Conservation (phyloP, 352 stramenopile species). For the Pythium periplocum region DNA sequence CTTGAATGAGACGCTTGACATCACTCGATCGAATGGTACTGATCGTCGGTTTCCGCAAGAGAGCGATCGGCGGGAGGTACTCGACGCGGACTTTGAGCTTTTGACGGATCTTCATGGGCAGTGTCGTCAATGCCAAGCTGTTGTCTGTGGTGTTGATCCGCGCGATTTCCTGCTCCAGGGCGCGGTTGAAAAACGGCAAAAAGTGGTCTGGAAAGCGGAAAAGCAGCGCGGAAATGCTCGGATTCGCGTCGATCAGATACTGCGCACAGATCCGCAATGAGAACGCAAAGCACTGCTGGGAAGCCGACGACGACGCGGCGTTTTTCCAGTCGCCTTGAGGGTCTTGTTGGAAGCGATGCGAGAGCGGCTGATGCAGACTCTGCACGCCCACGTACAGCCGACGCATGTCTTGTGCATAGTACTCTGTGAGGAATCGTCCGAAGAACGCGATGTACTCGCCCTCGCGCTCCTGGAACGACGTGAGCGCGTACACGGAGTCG, state of each 20-base stretch:
- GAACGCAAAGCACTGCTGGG: conserved; percentile 33
- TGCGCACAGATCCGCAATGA: conserved; percentile 66
- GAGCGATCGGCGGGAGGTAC: conserved; percentile 83
- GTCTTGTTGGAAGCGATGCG: not conserved
- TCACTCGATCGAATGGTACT: conserved; percentile 87
- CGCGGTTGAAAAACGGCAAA: conserved; percentile 84
- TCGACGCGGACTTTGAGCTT: conserved; percentile 87
- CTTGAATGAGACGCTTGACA: conserved; percentile 85
- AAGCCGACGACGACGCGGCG: conserved; percentile 8
- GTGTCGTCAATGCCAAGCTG: conserved; percentile 16
- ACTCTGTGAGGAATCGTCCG: conserved; percentile 14
- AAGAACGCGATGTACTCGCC: conserved; percentile 13
- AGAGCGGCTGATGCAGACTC: not conserved
- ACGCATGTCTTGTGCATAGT: conserved; percentile 10
- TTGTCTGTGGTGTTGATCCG: conserved; percentile 6
- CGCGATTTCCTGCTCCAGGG: conserved; percentile 51
- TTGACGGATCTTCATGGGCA: conserved; percentile 28
- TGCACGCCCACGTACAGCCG: conserved; percentile 9
- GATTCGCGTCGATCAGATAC: conserved; percentile 74
- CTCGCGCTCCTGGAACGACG: conserved; percentile 16
- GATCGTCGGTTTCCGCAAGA: conserved; percentile 84
- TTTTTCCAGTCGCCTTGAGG: no score
- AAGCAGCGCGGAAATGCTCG: conserved; percentile 76
- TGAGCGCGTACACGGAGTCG: conserved; percentile 10
- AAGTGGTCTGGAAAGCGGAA: conserved; percentile 87